Evolutionary conservation across 2,329 filamentous ascomycete species (phyloP), one percentile per base, ranked within the genome.

Genomic region (Leptographium procerum): DNA sequence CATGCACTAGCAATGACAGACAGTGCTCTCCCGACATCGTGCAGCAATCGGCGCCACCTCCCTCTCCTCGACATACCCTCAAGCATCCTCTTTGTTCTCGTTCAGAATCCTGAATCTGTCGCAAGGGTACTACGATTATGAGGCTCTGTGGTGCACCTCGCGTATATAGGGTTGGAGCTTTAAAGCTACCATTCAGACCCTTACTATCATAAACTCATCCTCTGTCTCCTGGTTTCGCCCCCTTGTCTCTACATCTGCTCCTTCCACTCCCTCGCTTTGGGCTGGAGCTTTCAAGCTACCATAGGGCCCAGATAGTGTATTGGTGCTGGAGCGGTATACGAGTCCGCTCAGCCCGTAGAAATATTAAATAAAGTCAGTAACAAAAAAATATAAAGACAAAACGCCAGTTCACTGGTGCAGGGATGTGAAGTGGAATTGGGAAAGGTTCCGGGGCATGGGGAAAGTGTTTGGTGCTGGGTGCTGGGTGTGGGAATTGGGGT

Each of bases 211-310:
- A 57, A 62, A 64, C 57, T 66, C 60, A 61, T 60, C 62, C 59
- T 60, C 66, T 33, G 19, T 36, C 40, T 28, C 63, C 54, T 58
- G 57, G 24, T 47, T 56, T 54, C 45, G 40, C 51, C 52, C 57
- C 45, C 47, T 26, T 14, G 11, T 28, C 29, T 19, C 8, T 31
- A 40, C 43, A 16, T 24, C 55, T 22, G 31, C 45, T 40, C 43
- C 29, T 50, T 28, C 40, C 7, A 14, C 26, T 52, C 55, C 59
- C 57, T 68, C 62, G n/a, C 29, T 34, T 65, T 69, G 78, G 79
- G 77, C 78, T 82, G 80, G 80, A 81, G 79, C 80, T 82, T 82
- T 83, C 73, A 83, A 83, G 80, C 80, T 78, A 82, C 78, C 80
- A 82, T 75, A 75, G 72, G 76, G 70, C 79, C 77, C 77, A 67